phyloP scores from a whole-genome alignment of 148 eudicot species.

The Nepenthes mirabilis region DNA sequence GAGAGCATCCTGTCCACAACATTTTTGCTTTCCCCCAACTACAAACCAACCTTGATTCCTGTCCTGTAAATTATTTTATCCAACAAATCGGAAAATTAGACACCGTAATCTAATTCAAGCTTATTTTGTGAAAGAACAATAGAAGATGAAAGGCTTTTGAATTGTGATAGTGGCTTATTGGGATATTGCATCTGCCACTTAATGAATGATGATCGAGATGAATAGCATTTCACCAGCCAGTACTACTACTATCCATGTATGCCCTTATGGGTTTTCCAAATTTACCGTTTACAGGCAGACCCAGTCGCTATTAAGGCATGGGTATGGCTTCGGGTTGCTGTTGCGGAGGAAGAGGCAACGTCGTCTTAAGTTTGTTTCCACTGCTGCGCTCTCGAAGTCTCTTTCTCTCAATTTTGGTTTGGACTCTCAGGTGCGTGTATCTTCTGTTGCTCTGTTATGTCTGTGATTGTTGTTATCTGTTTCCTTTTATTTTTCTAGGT shows the following conservation, averaged over 20 bases:
- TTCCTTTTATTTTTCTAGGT: not conserved
- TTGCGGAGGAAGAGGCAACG: conserved; percentile 25
- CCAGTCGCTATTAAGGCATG: conserved; percentile 19
- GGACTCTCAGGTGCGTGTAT: conserved; percentile 47
- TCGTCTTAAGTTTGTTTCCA: conserved; percentile 30
- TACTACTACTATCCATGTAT: conserved; percentile 5
- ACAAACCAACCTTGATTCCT: too few species aligned
- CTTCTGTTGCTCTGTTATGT: not conserved
- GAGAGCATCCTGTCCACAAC: too few species aligned
- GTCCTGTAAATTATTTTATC: too few species aligned
- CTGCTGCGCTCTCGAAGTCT: conserved; percentile 44
- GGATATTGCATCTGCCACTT: conserved; percentile 15
- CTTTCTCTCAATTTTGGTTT: conserved; percentile 41
- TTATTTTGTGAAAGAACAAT: too few species aligned
- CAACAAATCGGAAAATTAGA: too few species aligned
- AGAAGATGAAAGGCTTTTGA: too few species aligned
- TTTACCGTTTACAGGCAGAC: conserved; percentile 15
- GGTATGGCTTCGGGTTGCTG: conserved; percentile 20
- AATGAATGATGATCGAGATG: conserved; percentile 25
- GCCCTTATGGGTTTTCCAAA: conserved; percentile 15
- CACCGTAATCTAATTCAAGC: too few species aligned
- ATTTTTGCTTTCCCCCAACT: too few species aligned
- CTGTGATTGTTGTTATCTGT: not conserved
- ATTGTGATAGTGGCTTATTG: conserved; percentile 8
- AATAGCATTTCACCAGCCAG: conserved; percentile 15